Conservation (phyloP, 2,329 filamentous ascomycete genomes). For the Neocucurbitaria cava region DNA sequence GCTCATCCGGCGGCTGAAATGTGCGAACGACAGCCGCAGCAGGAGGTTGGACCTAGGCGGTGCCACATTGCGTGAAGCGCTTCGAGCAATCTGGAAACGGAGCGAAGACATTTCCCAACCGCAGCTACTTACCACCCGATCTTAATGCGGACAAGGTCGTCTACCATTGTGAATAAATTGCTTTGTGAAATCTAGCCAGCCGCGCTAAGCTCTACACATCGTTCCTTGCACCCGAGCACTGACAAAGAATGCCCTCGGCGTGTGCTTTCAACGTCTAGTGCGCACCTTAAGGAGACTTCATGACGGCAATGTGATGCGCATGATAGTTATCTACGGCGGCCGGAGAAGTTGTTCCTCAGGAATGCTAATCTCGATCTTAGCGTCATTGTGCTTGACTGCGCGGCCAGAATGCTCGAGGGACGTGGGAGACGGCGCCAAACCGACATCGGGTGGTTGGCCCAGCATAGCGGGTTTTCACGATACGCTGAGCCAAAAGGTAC, state of each 20-base stretch:
- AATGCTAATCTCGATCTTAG: not conserved
- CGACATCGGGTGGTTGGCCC: not conserved
- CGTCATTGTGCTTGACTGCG: not conserved
- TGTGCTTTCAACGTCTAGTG: slow-evolving; percentile 4
- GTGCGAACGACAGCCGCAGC: slow-evolving; percentile 12
- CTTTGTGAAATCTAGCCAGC: slow-evolving; percentile 1
- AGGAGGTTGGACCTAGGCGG: slow-evolving; percentile 28
- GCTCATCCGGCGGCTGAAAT: slow-evolving; percentile 13
- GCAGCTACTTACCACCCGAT: not conserved
- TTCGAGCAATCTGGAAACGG: not conserved
- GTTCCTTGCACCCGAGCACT: not conserved
- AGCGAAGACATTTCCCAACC: not conserved
- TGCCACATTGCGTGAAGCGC: slow-evolving; percentile 8
- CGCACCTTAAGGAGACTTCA: slow-evolving; percentile 10
- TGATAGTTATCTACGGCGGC: not conserved
- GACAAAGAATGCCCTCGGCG: slow-evolving; percentile 6
- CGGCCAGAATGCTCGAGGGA: not conserved
- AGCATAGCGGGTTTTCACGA: not conserved
- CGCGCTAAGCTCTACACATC: slow-evolving; percentile 1
- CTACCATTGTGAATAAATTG: slow-evolving; percentile 2
- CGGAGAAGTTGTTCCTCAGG: not conserved
- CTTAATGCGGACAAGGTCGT: not conserved
- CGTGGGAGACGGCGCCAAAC: not conserved
- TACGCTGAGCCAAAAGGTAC: not conserved
- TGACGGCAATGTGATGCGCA: slow-evolving; percentile 17